Percentiles rank a stretch among this genome's conserved stretches.
phyloP scores from a whole-genome alignment of 768 basidiomycete species.

The Roridomyces roridus region DNA sequence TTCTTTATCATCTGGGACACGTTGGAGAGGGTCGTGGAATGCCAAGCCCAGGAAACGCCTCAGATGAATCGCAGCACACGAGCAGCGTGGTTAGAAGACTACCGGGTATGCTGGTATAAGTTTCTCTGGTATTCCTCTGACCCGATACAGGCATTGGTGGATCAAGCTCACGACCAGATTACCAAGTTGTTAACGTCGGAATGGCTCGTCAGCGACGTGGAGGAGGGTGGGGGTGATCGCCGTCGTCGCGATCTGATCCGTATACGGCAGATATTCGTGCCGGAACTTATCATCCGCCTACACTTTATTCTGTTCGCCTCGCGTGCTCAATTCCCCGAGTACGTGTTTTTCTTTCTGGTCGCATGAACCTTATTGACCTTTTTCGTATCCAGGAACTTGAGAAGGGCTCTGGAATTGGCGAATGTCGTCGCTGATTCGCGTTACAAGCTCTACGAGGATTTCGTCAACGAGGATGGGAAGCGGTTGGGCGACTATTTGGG shows the following conservation, averaged over 20 bases:
- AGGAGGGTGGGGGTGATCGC: conserved; percentile 48
- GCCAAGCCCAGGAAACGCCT: conserved; percentile 60
- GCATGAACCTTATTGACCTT: neutral
- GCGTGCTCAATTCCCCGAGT: conserved; percentile 69
- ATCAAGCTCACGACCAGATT: conserved; percentile 68
- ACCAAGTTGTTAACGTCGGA: conserved; percentile 76
- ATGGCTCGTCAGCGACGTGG: conserved; percentile 71
- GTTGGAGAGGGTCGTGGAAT: conserved; percentile 65
- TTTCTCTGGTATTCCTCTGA: neutral
- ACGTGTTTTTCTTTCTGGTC: conserved; percentile 33
- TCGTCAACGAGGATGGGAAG: conserved; percentile 66
- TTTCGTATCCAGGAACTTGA: conserved; percentile 64
- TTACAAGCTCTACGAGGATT: conserved; percentile 86
- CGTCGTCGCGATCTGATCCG: conserved; percentile 72
- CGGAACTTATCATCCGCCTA: conserved; percentile 86
- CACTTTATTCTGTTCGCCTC: conserved; percentile 77
- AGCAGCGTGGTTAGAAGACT: conserved; percentile 67
- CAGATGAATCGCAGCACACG: conserved; percentile 66
- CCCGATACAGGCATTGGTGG: conserved; percentile 56
- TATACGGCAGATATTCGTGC: conserved; percentile 89
- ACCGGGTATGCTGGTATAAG: conserved; percentile 50
- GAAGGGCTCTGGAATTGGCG: conserved; percentile 75
- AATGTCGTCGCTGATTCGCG: conserved; percentile 89
- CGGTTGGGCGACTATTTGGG: conserved; percentile 76
- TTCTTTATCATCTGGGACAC: conserved; percentile 81